Conservation (phyloP, 129 eudicot species). For the Flaveria brownii region DNA sequence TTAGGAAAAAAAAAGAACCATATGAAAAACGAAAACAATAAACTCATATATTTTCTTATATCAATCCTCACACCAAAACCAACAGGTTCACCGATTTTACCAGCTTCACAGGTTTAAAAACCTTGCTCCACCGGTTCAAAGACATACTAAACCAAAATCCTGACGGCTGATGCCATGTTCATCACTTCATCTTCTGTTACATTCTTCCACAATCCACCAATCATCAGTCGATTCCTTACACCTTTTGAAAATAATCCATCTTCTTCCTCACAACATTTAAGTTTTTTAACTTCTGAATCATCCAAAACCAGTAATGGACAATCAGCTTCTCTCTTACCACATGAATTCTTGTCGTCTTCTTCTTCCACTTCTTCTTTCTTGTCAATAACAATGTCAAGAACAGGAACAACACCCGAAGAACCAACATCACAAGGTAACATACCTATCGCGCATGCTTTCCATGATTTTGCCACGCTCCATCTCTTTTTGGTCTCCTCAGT, state of each 20-base stretch:
- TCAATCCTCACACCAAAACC: too few species aligned
- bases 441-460: conserved; percentile 90
- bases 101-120: too few species aligned
- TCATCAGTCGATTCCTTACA: conserved; percentile 46
- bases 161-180: conserved; percentile 48
- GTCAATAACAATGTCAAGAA: conserved; percentile 46
- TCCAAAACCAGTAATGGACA: conserved; percentile 41
- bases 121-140: too few species aligned
- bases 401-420: conserved; percentile 60
- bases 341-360: conserved; percentile 18
- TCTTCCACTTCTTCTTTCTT: conserved; percentile 3
- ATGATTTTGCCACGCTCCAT: conserved; percentile 63
- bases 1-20: too few species aligned
- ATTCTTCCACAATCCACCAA: conserved; percentile 67
- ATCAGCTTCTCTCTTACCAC: conserved; percentile 63
- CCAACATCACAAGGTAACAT: conserved; percentile 66
- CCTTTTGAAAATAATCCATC: conserved; percentile 13
- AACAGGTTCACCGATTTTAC: too few species aligned
- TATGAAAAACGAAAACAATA: too few species aligned
- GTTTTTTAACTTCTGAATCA: conserved; percentile 35
- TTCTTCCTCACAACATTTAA: conserved; percentile 22
- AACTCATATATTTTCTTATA: too few species aligned
- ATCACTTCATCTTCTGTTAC: conserved; percentile 50
- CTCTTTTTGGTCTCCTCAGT: conserved; percentile 9
- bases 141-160: conserved; percentile 48